Base-by-base conservation (phyloP, 768 basidiomycete species). In the Lyophyllum semitale region DNA sequence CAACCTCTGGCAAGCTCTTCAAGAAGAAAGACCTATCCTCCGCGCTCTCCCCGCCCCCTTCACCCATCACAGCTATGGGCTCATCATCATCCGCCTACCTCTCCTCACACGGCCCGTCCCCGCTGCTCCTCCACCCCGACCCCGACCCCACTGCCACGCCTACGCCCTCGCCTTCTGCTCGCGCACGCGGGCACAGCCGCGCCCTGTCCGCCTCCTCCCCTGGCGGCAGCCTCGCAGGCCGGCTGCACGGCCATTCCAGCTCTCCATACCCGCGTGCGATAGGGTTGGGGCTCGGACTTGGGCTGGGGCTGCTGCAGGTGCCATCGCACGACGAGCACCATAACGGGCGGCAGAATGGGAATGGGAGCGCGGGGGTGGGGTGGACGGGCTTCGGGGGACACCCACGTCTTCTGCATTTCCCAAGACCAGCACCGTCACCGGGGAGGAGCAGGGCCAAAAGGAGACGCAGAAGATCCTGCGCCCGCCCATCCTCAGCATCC, bases 1-100 rank as follows among this genome's bases (percentile, higher is more conserved):
- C 20, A 86, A 83, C 58, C 80, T 93, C 18, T 88, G 79, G 85
- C 25, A 88, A 82, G 65, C 71, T 92, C 30, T 93, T 93, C 76
- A 88, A 82, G 65, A 83, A 79, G n/a, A 57, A 64, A 40, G 61
- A 67, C 42, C 54, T 67, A 29, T 59, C 66, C 18, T 55, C 12
- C 15, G 23, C 48, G 11, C 6, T 48, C 9, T 37, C 52, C n/a
- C 61, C 70, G 41, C 63, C 70, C n/a, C 38, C 66, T 25, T n/a
- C 25, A 25, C 43, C 26, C 23, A 5, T 17, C 4, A 9, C n/a
- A 37, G 7, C 38, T 8, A 15, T 18, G 38, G 17, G n/a, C 35
- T 2, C 35, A n/a, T 11, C 13, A 11, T n/a, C 35, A 11, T 8
- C 54, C 72, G 55, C 64, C 72, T 41, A 51, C 64, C 63, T 51